phyloP scores from a whole-genome alignment of 2,329 filamentous ascomycete genomes.

The Sclerotinia glacialis region DNA sequence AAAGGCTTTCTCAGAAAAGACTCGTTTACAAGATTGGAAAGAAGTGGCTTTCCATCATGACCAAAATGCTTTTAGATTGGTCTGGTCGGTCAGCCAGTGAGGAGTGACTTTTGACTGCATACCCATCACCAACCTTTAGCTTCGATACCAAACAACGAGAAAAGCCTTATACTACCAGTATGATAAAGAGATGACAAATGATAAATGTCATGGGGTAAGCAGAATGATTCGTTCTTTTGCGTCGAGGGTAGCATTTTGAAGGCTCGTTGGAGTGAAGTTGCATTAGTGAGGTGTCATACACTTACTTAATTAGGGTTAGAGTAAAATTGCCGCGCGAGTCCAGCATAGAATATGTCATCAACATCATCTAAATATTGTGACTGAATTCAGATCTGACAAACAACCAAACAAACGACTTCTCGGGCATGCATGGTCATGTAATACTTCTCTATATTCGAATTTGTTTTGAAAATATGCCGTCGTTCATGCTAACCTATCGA shows the following conservation, averaged over 20 bases:
- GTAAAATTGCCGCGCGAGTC: background rate
- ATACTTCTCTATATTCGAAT: background rate
- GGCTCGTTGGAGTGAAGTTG: background rate
- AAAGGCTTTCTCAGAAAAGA: too few relatives aligned
- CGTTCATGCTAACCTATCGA: background rate
- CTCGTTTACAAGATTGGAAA: too few relatives aligned
- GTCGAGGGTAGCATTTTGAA: background rate
- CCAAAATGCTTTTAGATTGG: background rate
- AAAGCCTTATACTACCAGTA: background rate
- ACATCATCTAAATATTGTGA: too few relatives aligned
- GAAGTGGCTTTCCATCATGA: background rate
- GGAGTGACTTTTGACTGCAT: background rate
- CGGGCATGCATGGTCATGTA: too few relatives aligned
- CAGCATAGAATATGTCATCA: background rate
- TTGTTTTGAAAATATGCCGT: too few relatives aligned
- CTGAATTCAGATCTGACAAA: too few relatives aligned
- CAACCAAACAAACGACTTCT: too few relatives aligned
- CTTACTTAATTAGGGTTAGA: background rate
- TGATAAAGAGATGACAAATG: background rate
- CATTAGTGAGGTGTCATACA: background rate
- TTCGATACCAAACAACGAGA: background rate
- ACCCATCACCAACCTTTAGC: background rate
- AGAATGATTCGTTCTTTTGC: background rate
- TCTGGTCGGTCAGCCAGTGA: background rate
- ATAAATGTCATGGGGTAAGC: background rate